These are phyloP conservation scores for Gremmenia infestans DNA, from an alignment of 2,329 filamentous ascomycete genomes.

Conservation along the genomic window DNA sequence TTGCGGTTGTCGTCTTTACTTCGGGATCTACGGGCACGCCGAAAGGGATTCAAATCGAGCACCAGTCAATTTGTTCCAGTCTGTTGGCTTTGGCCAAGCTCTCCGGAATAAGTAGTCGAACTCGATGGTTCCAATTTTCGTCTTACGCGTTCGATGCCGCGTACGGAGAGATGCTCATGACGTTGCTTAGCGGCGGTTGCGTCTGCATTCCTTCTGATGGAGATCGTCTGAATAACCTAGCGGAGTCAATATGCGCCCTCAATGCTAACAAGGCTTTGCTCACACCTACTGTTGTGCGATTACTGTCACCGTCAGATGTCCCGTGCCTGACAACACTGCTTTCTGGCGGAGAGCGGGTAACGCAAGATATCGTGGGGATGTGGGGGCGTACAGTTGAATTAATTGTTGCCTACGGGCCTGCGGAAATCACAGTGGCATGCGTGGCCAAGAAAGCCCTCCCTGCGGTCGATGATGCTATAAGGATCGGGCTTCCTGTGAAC, in stretches of 20 bases:
- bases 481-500: no score
- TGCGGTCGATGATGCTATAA: conserved; percentile 20
- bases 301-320: conserved; percentile 32
- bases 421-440: conserved; percentile 54
- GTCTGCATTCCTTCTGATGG: conserved; percentile 22
- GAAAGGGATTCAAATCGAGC: conserved; percentile 17
- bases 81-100: conserved; percentile 2
- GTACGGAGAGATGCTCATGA: conserved; percentile 18
- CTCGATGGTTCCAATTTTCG: conserved; percentile 18
- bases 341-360: conserved; percentile 17
- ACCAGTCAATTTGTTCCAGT: conserved; percentile 11
- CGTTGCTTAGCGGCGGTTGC: conserved; percentile 17
- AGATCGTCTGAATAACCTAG: conserved; percentile 16
- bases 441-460: neutral
- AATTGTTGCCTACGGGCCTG: conserved; percentile 65
- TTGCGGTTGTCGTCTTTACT: conserved; percentile 11
- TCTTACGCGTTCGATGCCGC: conserved; percentile 19
- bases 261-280: conserved; percentile 15
- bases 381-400: conserved; percentile 35
- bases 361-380: conserved; percentile 33
- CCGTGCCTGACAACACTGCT: conserved; percentile 21
- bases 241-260: conserved; percentile 11
- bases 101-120: neutral
- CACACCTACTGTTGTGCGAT: conserved; percentile 18
- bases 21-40: conserved; percentile 30